Base-by-base conservation (phyloP, 129 eudicot genomes). In the Cynara cardunculus region DNA sequence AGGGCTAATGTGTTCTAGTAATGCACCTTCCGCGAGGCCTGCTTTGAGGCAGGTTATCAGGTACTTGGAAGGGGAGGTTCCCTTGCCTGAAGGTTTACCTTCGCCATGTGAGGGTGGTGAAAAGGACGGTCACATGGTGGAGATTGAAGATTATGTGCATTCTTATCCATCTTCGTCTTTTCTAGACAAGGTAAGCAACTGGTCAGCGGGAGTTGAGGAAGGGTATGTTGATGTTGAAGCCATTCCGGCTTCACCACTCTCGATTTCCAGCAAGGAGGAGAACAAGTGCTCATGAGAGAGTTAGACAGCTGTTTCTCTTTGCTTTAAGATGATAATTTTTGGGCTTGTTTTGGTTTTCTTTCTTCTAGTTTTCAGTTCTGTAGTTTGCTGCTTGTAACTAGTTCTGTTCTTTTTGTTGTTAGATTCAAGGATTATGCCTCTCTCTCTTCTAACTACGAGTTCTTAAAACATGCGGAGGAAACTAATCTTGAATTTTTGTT, bases 31-130 rank as follows among this genome's bases (percentile, higher is more conserved):
- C 0, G 70, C 71, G 19, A 73, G 94, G 37, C 97, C 98, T 26
- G 70, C 84, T 70, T 91, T 88, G 90, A 88, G 88, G 82, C 97
- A 88, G 85, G 88, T 91, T 3, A 79, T 91, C 72, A 84, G 94
- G 83, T 93, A 79, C 83, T 71, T 93, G 86, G 91, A 93, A n/a
- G 91, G 94, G 76, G 98, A 93, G 85, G 82, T 70, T 25, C 31
- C 67, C 0, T 32, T 90, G 86, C 98, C 94, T 10, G 82, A 83
- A 12, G 81, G 56, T 18, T 5, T 90, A 78, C 73, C 35, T 0
- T 69, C 90, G 0, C 92, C 91, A 0, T 56, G 64, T 80, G 84
- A 83, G 14, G 85, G 71, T 35, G 78, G 74, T 86, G 90, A 79
- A 21, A 81, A 85, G 59, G 82, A 69, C 71, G 85, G 83, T 62